Evolutionary conservation across 495 filamentous ascomycete genomes (phyloP), one percentile per base, ranked within the genome.

Genomic region (Coniosporium apollinis): DNA sequence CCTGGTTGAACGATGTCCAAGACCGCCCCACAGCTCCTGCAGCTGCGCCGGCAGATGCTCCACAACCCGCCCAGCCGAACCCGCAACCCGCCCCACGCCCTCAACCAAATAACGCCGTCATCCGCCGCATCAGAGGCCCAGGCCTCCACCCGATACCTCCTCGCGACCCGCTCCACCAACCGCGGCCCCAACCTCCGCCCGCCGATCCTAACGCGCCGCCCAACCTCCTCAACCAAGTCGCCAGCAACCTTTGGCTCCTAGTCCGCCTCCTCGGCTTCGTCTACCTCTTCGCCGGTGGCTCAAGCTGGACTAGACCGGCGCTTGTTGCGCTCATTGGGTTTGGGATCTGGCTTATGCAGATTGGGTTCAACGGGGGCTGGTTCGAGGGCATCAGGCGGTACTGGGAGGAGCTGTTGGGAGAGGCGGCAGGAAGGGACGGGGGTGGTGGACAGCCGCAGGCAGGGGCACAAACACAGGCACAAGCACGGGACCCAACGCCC

Each of bases 241-340:
- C 57, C 0, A 49, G 47, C n/a, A 55, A 66, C 35, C 48, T 89
- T 15, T 92, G 82, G 82, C 65, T 89, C 13, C 57, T 89, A n/a
- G 55, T 82, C 30, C 72, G 82, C 20, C 55, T 94, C 14, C 68
- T 73, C 28, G 66, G 75, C 32, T 82, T 91, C 54, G 70, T 82
- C 22, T 87, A 79, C 60, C 72, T 84, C 54, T 79, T 87, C 41
- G 79, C 77, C 13, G 69, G 72, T 5, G 69, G 72, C n/a, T 69
- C 72, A 19, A 69, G 75, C 28, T 85, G 76, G 76, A 66, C 69
- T 5, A 70, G 82, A 22, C 73, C 70, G 42, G 38, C 81, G 11
- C 67, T 78, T 19, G 62, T 87, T 22, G 56, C 66, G n/a, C 45
- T 67, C 2, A 56, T 76, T 10, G 65, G 72, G 1, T 41, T 76